A percentile compares a stretch with the other conserved stretches of the same genome.
These are phyloP conservation scores for Aspergillus baeticus DNA, from an alignment of 495 filamentous ascomycete genomes.

Conservation along the genomic window DNA sequence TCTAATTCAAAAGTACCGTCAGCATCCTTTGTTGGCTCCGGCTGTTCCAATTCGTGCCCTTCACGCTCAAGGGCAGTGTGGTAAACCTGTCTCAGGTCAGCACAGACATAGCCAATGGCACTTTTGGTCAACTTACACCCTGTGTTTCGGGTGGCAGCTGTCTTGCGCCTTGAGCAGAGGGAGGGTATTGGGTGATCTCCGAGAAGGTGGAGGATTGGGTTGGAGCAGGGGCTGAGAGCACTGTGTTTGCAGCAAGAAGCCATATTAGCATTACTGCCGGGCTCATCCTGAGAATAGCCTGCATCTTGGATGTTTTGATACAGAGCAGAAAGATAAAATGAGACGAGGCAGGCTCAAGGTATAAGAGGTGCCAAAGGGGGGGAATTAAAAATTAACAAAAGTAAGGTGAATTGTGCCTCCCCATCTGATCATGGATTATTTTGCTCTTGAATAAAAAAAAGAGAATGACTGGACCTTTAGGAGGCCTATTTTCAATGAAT, in stretches of 20 bases:
- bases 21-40: constrained; percentile 25
- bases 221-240: constrained; percentile 24
- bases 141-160: constrained; percentile 25
- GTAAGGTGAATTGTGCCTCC: not conserved
- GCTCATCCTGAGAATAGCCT: constrained; percentile 18
- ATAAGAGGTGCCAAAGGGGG: not conserved
- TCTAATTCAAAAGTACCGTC: constrained; percentile 16
- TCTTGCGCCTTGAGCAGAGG: constrained; percentile 24
- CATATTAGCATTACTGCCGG: constrained; percentile 35
- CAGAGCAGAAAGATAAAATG: not conserved
- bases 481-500: not conserved
- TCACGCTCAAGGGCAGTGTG: constrained; percentile 39
- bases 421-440: not conserved
- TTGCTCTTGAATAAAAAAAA: not conserved
- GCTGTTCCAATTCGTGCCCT: constrained; percentile 38
- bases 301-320: constrained; percentile 15
- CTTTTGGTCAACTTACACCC: constrained; percentile 29
- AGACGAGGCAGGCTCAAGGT: not conserved
- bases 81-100: constrained; percentile 29
- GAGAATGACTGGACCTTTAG: not conserved
- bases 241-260: constrained; percentile 32
- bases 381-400: not conserved
- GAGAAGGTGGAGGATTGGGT: constrained; percentile 24
- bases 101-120: not conserved
- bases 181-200: constrained; percentile 37